Conservation (phyloP, 306 rosid species). For the Lathyrus tuberosus region DNA sequence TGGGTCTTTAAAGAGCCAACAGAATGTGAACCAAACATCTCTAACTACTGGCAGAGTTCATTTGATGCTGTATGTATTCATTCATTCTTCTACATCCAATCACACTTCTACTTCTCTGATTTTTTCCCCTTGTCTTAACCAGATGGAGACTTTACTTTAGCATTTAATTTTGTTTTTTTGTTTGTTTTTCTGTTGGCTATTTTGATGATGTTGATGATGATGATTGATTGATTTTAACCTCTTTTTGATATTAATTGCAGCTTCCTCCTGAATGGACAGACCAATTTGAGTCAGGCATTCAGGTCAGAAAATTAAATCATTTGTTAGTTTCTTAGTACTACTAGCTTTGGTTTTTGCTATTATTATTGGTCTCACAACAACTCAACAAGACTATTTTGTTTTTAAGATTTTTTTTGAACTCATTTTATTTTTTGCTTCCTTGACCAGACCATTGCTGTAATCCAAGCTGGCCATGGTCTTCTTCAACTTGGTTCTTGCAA, state of each 20-base stretch:
- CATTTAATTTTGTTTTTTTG: not conserved
- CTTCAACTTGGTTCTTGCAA: slow-evolving; percentile 98
- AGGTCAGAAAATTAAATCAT: slow-evolving; percentile 61
- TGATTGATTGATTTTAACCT: slow-evolving; percentile 44
- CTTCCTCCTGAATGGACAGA: slow-evolving; percentile 99
- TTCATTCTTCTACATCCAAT: not conserved
- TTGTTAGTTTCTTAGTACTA: slow-evolving; percentile 1
- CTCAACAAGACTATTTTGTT: not conserved
- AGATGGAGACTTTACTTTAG: slow-evolving; percentile 22
- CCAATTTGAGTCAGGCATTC: slow-evolving; percentile 98
- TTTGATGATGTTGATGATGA: slow-evolving; percentile 37
- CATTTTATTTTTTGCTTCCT: slow-evolving; percentile 32
- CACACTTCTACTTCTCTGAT: slow-evolving; percentile 1
- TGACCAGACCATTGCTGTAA: slow-evolving; percentile 94
- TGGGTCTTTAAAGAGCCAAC: slow-evolving; percentile 99
- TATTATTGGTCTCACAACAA: not conserved
- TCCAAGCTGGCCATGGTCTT: slow-evolving; percentile 99
- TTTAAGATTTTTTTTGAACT: not conserved
- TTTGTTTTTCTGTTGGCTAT: slow-evolving; percentile 27
- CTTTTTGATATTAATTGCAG: slow-evolving; percentile 70
- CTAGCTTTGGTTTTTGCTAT: slow-evolving; percentile 11
- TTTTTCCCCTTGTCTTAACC: not conserved
- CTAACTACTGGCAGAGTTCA: slow-evolving; percentile 99
- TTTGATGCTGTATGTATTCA: slow-evolving; percentile 86
- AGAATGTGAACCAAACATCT: slow-evolving; percentile 93